Conservation (phyloP, 2,329 filamentous ascomycete species). For the Penicillium corylophilum region DNA sequence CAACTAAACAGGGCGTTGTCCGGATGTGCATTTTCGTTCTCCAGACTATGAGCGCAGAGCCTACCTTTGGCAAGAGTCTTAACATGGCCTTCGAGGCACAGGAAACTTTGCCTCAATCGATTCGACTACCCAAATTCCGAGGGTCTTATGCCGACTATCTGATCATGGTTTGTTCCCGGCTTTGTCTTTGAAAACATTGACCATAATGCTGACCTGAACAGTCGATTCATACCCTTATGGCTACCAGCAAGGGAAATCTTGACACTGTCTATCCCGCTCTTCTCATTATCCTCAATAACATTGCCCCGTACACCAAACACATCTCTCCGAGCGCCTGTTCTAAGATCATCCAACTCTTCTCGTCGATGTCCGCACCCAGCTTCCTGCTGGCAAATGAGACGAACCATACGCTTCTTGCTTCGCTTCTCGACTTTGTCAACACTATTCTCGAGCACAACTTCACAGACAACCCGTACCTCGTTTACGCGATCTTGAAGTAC, state of each 20-base stretch:
- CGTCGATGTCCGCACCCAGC: slow-evolving; percentile 87
- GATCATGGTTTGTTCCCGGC: slow-evolving; percentile 62
- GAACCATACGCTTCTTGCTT: slow-evolving; percentile 78
- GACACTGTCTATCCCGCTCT: slow-evolving; percentile 90
- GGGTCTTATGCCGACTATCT: slow-evolving; percentile 93
- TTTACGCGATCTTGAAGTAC: slow-evolving; percentile 76
- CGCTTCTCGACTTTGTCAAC: slow-evolving; percentile 84
- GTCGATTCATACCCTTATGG: slow-evolving; percentile 91
- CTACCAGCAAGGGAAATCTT: slow-evolving; percentile 83
- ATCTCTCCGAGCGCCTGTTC: slow-evolving; percentile 72
- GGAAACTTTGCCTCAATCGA: slow-evolving; percentile 77
- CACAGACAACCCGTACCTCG: slow-evolving; percentile 75
- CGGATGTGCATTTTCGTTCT: slow-evolving; percentile 97
- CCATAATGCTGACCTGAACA: slow-evolving; percentile 40
- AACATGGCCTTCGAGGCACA: slow-evolving; percentile 88
- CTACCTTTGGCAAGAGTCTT: slow-evolving; percentile 83
- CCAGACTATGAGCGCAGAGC: slow-evolving; percentile 90
- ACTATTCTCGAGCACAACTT: slow-evolving; percentile 88
- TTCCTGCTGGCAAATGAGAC: slow-evolving; percentile 90
- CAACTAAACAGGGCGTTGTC: slow-evolving; percentile 85
- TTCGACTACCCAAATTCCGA: slow-evolving; percentile 78
- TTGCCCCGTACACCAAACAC: slow-evolving; percentile 78
- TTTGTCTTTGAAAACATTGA: neutral
- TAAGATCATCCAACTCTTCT: slow-evolving; percentile 83
- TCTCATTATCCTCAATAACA: slow-evolving; percentile 88